phyloP scores from a whole-genome alignment of 306 rosid species.

The Luffa acutangula region DNA sequence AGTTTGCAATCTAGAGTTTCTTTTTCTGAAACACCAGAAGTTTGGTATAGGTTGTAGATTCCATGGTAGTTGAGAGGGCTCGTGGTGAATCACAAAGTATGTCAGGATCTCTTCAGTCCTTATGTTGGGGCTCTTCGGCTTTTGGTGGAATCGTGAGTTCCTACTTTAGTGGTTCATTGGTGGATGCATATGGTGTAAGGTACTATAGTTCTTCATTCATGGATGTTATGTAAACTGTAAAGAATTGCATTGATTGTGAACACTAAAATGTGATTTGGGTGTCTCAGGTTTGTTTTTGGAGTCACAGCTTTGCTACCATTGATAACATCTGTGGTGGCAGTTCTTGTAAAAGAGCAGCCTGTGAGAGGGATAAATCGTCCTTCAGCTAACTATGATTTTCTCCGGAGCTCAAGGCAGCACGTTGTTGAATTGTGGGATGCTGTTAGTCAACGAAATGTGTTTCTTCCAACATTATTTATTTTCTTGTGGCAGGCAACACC shows the following conservation, averaged over 20 bases:
- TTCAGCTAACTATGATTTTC: slow-evolving; percentile 29
- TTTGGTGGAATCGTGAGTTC: slow-evolving; percentile 98
- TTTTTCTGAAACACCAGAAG: slow-evolving; percentile 17
- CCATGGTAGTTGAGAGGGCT: slow-evolving; percentile 99
- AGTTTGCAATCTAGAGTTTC: neutral
- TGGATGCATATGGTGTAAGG: slow-evolving; percentile 92
- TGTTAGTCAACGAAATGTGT: slow-evolving; percentile 60
- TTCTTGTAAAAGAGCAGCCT: slow-evolving; percentile 86
- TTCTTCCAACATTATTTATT: slow-evolving; percentile 85
- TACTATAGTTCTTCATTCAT: slow-evolving; percentile 12
- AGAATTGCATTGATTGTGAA: slow-evolving; percentile 1
- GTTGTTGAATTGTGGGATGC: slow-evolving; percentile 70
- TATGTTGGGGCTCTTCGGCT: slow-evolving; percentile 99
- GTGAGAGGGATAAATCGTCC: slow-evolving; percentile 34
- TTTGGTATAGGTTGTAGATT: slow-evolving; percentile 86
- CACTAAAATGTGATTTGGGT: slow-evolving; percentile 1
- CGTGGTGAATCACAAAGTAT: slow-evolving; percentile 99
- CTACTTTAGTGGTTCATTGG: slow-evolving; percentile 92
- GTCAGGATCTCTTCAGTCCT: slow-evolving; percentile 95
- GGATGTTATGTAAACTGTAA: slow-evolving; percentile 8
- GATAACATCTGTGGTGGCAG: slow-evolving; percentile 84
- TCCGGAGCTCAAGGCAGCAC: slow-evolving; percentile 61
- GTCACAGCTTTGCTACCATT: slow-evolving; percentile 85
- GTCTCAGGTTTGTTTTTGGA: slow-evolving; percentile 91
- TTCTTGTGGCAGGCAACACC: slow-evolving; percentile 99